Evolutionary conservation across 495 filamentous ascomycete species (phyloP).

Genomic region (Aspergillus campestris): DNA sequence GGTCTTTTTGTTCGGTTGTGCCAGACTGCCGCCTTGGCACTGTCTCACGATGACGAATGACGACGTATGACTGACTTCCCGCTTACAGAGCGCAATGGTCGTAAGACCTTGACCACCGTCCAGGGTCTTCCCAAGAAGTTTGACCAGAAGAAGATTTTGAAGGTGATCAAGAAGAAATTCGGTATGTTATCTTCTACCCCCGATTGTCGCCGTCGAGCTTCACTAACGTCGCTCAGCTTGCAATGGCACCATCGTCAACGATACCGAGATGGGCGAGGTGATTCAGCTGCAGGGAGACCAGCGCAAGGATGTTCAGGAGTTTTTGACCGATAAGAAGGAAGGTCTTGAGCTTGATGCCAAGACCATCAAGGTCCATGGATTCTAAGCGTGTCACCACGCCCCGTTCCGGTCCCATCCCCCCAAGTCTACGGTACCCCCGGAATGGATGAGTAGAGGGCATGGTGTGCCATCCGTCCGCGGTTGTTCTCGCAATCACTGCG

Average conservation of each 20-base stretch:
- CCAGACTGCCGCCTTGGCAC: slow-evolving; percentile 7
- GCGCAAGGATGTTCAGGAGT: slow-evolving; percentile 96
- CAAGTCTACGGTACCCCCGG: slow-evolving; percentile 33
- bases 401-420: slow-evolving; percentile 38
- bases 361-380: slow-evolving; percentile 82
- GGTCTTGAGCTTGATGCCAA: slow-evolving; percentile 87
- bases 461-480: slow-evolving; percentile 18
- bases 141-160: slow-evolving; percentile 98
- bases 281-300: slow-evolving; percentile 99
- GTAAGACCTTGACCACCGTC: slow-evolving; percentile 99
- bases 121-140: slow-evolving; percentile 97
- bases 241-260: slow-evolving; percentile 99
- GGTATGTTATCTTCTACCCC: slow-evolving; percentile 48
- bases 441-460: slow-evolving; percentile 31
- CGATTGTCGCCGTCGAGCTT: slow-evolving; percentile 1
- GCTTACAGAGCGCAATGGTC: slow-evolving; percentile 94
- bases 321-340: slow-evolving; percentile 89
- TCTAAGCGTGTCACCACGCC: slow-evolving; percentile 40
- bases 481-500: slow-evolving; percentile 17
- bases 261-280: slow-evolving; percentile 98
- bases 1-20: neutral
- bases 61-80: slow-evolving; percentile 15
- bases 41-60: slow-evolving; percentile 3
- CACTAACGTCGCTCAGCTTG: slow-evolving; percentile 52
- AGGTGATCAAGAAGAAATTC: slow-evolving; percentile 99